phyloP scores from a whole-genome alignment of 2,329 filamentous ascomycete species.

The Colletotrichum euphorbiae region DNA sequence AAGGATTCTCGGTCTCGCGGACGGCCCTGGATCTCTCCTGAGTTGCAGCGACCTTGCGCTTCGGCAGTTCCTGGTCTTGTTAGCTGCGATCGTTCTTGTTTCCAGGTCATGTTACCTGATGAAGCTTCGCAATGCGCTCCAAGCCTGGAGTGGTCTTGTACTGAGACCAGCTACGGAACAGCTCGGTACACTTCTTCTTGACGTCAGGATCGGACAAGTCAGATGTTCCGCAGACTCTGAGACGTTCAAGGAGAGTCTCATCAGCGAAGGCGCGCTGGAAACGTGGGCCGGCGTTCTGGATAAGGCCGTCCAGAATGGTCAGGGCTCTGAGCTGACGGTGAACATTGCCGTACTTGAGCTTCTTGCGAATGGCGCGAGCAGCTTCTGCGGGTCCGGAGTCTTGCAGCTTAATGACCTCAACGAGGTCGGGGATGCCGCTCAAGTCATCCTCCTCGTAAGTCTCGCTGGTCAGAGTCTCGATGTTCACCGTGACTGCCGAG shows the following conservation, averaged over 20 bases:
- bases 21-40: constrained; percentile 87
- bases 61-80: constrained; percentile 66
- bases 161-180: constrained; percentile 90
- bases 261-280: constrained; percentile 92
- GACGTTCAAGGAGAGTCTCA: constrained; percentile 89
- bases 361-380: constrained; percentile 92
- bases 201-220: constrained; percentile 86
- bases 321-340: constrained; percentile 92
- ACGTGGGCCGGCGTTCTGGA: constrained; percentile 90
- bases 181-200: constrained; percentile 85
- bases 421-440: constrained; percentile 90
- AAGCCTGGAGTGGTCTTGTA: constrained; percentile 87
- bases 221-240: constrained; percentile 88
- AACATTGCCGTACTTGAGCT: constrained; percentile 97
- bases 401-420: constrained; percentile 94
- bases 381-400: constrained; percentile 88
- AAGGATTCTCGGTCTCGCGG: constrained; percentile 81
- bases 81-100: not conserved
- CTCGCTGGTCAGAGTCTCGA: constrained; percentile 92
- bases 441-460: constrained; percentile 91
- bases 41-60: constrained; percentile 76
- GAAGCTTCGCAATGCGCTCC: constrained; percentile 81
- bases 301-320: constrained; percentile 89
- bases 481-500: constrained; percentile 90
- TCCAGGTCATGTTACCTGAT: constrained; percentile 61